Evolutionary conservation across 176 grass and related monocot genomes (phyloP).

Genomic region (Aegilops umbellulata): DNA sequence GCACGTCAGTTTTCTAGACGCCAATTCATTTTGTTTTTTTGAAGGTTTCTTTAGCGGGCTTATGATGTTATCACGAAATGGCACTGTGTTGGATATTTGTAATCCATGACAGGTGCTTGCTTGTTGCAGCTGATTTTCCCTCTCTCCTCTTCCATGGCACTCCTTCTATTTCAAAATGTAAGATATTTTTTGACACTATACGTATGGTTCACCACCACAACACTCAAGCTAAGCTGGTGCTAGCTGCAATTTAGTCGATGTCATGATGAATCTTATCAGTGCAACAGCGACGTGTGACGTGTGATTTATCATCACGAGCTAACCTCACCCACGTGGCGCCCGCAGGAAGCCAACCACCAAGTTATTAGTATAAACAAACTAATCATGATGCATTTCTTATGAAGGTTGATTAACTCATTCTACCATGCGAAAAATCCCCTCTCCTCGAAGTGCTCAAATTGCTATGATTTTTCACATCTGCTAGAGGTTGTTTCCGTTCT

Average conservation of each 20-base stretch:
- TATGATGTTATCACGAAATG: not conserved
- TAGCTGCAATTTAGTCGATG: not conserved
- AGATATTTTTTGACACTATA: not conserved
- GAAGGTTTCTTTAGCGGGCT: too few species aligned
- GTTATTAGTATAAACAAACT: not conserved
- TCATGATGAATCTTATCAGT: not conserved
- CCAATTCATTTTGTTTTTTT: too few species aligned
- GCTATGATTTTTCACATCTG: too few species aligned
- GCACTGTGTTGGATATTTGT: not conserved
- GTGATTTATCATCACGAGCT: not conserved
- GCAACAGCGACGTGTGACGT: conserved; percentile 1
- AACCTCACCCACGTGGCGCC: not conserved
- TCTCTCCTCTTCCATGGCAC: not conserved
- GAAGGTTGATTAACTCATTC: not conserved
- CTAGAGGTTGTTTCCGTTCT: too few species aligned
- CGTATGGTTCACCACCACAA: not conserved
- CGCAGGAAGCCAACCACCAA: not conserved
- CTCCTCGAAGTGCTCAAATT: not conserved
- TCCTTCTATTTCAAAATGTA: too few species aligned
- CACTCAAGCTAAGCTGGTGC: not conserved
- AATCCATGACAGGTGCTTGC: not conserved
- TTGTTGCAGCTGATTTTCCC: not conserved
- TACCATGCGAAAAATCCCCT: not conserved
- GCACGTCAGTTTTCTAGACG: not conserved
- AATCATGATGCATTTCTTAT: not conserved